Base-by-base conservation (phyloP, 768 basidiomycete genomes). In the Mycena galopus region DNA sequence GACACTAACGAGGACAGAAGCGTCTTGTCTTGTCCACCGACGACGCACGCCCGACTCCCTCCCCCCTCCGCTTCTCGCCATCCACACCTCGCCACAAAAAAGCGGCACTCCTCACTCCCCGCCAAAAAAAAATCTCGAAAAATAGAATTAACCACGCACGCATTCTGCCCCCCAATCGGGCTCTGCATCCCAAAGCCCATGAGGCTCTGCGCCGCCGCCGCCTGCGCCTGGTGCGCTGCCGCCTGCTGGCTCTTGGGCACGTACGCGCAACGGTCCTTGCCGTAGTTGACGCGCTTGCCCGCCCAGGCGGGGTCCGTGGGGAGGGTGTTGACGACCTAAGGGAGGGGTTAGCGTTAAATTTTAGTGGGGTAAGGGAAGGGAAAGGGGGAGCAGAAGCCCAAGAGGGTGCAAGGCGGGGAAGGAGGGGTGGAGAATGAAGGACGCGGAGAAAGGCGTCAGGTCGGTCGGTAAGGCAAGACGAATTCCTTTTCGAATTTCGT, bases 191-290 rank as follows among this genome's bases (percentile, higher is more conserved):
- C 17, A 29, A 61, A 44, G 8, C 60, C 60, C 62, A 64, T 64
- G n/a, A 64, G 29, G 21, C 62, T 92, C 79, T 95, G 94, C 0
- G 94, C 94, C 6, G 94, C 94, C n/a, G 93, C 94, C 29, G 92
- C 93, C 78, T 95, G 94, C 9, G 94, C 94, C 60, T 93, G 93
- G 76, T 94, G 93, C 2, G 94, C 94, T 12, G 94, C 94, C 0
- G 91, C 96, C 84, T 94, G 96, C 82, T 93, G 97, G 39, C 93
- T 96, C 85, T 95, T 98, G 75, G 98, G 98, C 29, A 98, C 94
- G 80, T 98, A 98, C 14, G 97, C 97, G 75, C 97, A 99, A 66
- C 97, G 95, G 80, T 99, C 98, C 83, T 99, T 99, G 78, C 97
- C 97, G 77, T 97, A 99, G 83, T 96, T 97, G 82, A 99, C 96